Base-by-base conservation (phyloP, 306 rosid species). In the Ziziphus jujuba region DNA sequence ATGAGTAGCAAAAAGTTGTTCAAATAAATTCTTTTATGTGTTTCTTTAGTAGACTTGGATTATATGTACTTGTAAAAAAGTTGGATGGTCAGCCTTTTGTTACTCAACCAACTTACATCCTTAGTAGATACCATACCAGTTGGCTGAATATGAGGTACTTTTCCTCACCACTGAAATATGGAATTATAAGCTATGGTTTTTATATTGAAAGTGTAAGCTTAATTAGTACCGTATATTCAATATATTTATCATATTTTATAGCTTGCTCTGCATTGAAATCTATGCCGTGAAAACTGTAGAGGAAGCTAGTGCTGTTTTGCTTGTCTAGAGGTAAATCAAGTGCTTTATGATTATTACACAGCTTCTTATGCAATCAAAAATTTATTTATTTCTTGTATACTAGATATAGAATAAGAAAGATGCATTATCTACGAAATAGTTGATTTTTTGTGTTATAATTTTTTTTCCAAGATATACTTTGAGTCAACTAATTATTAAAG, bases 201-300 rank as follows among this genome's bases (percentile, higher is more conserved):
- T 13, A 7, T 7, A 6, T 61, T 36, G 2, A 5, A 45, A 43
- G 55, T 25, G 24, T 20, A 1, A 67, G 28, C 36, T 45, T 11
- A 45, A 53, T 34, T 10, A 40, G n/a, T 50, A 9, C 5, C 33
- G 17, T 33, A 10, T n/a, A n/a, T n/a, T n/a, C n/a, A n/a, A n/a
- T n/a, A n/a, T n/a, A 49, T 36, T 52, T 36, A 8, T 55, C 16
- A 11, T 49, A 20, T 28, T 7, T 3, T 15, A 56, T 66, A 70
- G 80, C 75, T 78, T 64, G 76, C 70, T 62, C 63, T 72, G 56
- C 59, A 45, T 35, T 78, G 73, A 64, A 75, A 71, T 56, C 70
- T 78, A 53, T 75, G 68, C 66, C n/a, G 61, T 45, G 71, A 82
- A n/a, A 54, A 61, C 63, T n/a, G 74, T 71, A 44, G 73, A 78